Conservation (phyloP, 345 rosid genomes). For the Ceriops zippeliana region DNA sequence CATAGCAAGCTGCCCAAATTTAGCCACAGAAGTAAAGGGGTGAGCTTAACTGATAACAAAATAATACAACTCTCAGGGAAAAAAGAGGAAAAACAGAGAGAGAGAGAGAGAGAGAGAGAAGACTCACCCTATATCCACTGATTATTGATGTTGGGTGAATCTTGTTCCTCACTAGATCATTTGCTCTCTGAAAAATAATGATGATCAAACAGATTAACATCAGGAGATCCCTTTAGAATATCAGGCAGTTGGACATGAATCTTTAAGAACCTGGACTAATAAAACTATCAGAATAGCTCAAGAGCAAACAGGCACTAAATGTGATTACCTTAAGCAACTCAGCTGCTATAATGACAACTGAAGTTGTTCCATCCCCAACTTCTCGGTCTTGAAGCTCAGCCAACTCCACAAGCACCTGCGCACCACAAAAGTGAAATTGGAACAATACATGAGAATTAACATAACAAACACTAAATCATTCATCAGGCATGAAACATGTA, state of each 20-base stretch:
- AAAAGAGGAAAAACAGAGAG: no score
- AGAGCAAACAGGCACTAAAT: background rate
- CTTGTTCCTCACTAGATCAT: slow-evolving; percentile 94
- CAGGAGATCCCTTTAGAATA: background rate
- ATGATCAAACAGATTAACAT: slow-evolving; percentile 11
- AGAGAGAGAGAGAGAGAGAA: no score
- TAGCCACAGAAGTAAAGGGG: slow-evolving; percentile 8
- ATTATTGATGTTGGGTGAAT: slow-evolving; percentile 97
- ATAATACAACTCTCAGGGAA: background rate
- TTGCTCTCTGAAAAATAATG: slow-evolving; percentile 63
- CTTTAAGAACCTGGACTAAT: background rate
- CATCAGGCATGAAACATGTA: no score
- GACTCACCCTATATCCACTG: slow-evolving; percentile 85
- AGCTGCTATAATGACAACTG: slow-evolving; percentile 93
- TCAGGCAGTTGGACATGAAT: background rate
- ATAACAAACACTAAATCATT: background rate
- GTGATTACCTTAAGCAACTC: slow-evolving; percentile 68
- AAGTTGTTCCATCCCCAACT: slow-evolving; percentile 98
- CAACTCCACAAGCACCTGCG: slow-evolving; percentile 89
- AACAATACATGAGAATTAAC: background rate
- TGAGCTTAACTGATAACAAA: background rate
- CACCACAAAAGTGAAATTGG: slow-evolving; percentile 8
- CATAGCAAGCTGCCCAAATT: slow-evolving; percentile 79
- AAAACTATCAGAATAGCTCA: background rate
- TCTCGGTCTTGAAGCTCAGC: slow-evolving; percentile 98